Base-by-base conservation (phyloP, 768 basidiomycete species). In the Tulasnella sp. region DNA sequence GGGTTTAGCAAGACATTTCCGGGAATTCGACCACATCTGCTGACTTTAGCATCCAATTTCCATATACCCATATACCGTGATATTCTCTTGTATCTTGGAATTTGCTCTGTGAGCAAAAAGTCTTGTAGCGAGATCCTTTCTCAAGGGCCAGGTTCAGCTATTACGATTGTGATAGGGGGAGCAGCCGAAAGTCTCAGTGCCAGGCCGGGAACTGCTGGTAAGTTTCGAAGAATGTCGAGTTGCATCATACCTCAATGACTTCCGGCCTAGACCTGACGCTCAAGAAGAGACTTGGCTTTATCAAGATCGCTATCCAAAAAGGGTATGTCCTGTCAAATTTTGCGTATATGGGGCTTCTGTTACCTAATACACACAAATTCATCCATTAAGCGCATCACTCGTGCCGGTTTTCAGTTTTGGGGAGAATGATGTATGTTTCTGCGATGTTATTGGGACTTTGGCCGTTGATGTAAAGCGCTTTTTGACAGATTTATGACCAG, bases 321-420 rank as follows among this genome's bases (percentile, higher is more conserved):
- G 89, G 87, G 86, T 87, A 53, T 8, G 75, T 45, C 3, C 20
- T 1, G n/a, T n/a, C n/a, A n/a, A n/a, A n/a, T n/a, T n/a, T 10
- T 15, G 9, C 9, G 13, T 25, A 31, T 15, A 15, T n/a, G 37
- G 32, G 53, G 12, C 44, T 34, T 22, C 50, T 53, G 37, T 29
- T 41, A 20, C 25, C 31, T 45, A 48, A 55, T 46, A 52, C 9
- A n/a, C 5, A 12, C 22, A 13, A 29, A 28, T 45, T 42, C 28
- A 40, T 32, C 12, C 3, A n/a, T 37, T 12, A 57, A 91, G 90
- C 48, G 95, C 95, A 33, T 89, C 92, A 60, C 71, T 99, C 9
- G 95, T 99, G 0, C 95, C 95, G 0, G 92, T 96, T 3, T 98
- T 99, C 62, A 92, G 89, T 4, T 99, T 99, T 59, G 95, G 95